These are phyloP conservation scores for Pyracantha coccinea DNA, from an alignment of 331 rosid genomes.

Conservation along the genomic window DNA sequence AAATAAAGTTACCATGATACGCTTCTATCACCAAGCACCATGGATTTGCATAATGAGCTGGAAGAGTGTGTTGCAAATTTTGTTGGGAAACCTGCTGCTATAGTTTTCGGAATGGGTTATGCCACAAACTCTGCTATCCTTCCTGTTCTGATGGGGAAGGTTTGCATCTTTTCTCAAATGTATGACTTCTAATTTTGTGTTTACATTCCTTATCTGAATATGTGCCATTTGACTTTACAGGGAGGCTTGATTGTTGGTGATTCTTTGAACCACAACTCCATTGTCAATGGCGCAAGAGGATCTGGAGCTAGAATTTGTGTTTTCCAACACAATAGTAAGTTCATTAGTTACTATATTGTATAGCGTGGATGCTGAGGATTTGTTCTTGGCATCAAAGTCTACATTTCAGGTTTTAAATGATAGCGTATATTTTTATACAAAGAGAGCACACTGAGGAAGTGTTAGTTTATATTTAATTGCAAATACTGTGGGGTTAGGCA, in stretches of 20 bases:
- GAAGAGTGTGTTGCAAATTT: constrained; percentile 56
- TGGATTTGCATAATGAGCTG: constrained; percentile 44
- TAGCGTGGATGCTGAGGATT: background rate
- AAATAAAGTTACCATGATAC: background rate
- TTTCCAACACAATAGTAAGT: constrained; percentile 48
- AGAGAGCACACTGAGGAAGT: background rate
- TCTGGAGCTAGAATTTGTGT: constrained; percentile 52
- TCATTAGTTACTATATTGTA: background rate
- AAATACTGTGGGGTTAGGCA: background rate
- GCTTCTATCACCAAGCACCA: constrained; percentile 40
- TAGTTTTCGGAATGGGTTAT: constrained; percentile 79
- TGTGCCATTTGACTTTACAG: constrained; percentile 10
- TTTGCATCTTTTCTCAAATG: constrained; percentile 2
- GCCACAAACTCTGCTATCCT: constrained; percentile 74
- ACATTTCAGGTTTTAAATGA: background rate
- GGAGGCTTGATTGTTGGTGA: constrained; percentile 48
- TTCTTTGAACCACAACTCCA: constrained; percentile 51
- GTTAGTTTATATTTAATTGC: background rate
- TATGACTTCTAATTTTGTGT: background rate
- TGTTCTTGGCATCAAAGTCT: background rate
- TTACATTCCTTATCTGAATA: background rate
- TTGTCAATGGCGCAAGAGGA: constrained; percentile 54
- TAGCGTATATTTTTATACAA: background rate
- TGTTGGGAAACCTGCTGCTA: constrained; percentile 65
- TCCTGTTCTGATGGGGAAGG: constrained; percentile 76